A percentile compares a stretch with the other conserved stretches of the same genome.
Conservation (phyloP, 129 eudicot genomes). For the Apium graveolens region DNA sequence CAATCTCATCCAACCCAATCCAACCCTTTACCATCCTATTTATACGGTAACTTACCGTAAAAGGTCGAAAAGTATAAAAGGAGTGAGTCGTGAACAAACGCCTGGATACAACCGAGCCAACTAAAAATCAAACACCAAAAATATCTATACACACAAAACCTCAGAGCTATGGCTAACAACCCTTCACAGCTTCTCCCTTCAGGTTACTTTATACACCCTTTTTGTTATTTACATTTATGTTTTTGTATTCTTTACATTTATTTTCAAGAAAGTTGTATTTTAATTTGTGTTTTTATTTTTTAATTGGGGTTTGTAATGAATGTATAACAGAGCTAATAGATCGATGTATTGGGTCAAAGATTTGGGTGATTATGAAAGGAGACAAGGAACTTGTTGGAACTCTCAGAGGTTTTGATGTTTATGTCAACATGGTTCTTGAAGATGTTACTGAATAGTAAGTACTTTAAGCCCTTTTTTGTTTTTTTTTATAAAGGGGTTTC, state of each 20-base stretch:
- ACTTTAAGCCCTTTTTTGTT: not conserved
- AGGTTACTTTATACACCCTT: constrained; percentile 24
- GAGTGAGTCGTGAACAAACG: too few species aligned
- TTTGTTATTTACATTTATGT: not conserved
- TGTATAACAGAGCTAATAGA: constrained; percentile 71
- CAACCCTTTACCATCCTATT: too few species aligned
- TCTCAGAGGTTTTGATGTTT: constrained; percentile 87
- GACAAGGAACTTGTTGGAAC: constrained; percentile 97
- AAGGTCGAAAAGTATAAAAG: too few species aligned
- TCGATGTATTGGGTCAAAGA: constrained; percentile 90
- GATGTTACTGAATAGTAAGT: constrained; percentile 96
- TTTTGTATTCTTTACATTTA: not conserved
- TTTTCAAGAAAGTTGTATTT: not conserved
- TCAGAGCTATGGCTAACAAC: constrained; percentile 52
- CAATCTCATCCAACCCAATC: too few species aligned
- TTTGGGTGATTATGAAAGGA: constrained; percentile 98
- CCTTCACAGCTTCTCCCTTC: constrained; percentile 95
- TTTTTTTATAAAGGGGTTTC: not conserved
- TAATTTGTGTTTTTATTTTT: not conserved
- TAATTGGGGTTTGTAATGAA: not conserved
- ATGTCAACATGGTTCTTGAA: constrained; percentile 98
- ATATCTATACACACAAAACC: not conserved
- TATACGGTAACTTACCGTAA: too few species aligned
- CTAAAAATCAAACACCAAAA: not conserved
- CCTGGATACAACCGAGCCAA: not conserved